A percentile compares a stretch with the other conserved stretches of the same genome.
These are phyloP conservation scores for Gymnopilus dilepis DNA, from an alignment of 768 basidiomycete species.

Conservation along the genomic window DNA sequence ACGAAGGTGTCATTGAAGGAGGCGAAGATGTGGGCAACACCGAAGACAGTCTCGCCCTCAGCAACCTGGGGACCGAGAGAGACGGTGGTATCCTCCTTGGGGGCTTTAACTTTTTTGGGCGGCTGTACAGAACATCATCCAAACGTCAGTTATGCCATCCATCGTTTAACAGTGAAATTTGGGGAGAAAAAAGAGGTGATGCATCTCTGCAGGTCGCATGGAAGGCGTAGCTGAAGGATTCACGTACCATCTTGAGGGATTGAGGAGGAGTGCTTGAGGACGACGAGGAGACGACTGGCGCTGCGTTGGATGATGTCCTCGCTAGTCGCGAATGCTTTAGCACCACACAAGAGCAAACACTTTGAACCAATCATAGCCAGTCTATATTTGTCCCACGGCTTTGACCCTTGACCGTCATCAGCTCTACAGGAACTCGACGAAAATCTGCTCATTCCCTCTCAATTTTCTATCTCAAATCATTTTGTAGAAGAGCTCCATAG, in stretches of 20 bases:
- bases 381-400: neutral
- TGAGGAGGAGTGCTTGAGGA: constrained; percentile 40
- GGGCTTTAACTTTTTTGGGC: constrained; percentile 82
- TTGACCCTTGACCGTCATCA: neutral
- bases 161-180: constrained; percentile 28
- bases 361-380: neutral
- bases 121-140: constrained; percentile 64
- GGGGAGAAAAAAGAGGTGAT: constrained; percentile 15
- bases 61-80: constrained; percentile 95
- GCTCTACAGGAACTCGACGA: neutral
- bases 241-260: constrained; percentile 46
- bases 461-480: too few species aligned
- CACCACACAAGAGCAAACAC: constrained; percentile 9
- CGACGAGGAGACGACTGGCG: constrained; percentile 33
- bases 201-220: constrained; percentile 8
- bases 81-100: constrained; percentile 82
- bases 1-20: constrained; percentile 99
- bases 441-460: too few species aligned
- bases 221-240: constrained; percentile 3
- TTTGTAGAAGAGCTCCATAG: too few species aligned
- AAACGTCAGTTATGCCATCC: constrained; percentile 56
- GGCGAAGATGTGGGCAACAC: constrained; percentile 98
- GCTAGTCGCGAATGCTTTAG: neutral
- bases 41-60: constrained; percentile 96
- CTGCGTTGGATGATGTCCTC: constrained; percentile 13